Evolutionary conservation across 2,329 filamentous ascomycete genomes (phyloP).

Genomic region (Fusarium papillatum): DNA sequence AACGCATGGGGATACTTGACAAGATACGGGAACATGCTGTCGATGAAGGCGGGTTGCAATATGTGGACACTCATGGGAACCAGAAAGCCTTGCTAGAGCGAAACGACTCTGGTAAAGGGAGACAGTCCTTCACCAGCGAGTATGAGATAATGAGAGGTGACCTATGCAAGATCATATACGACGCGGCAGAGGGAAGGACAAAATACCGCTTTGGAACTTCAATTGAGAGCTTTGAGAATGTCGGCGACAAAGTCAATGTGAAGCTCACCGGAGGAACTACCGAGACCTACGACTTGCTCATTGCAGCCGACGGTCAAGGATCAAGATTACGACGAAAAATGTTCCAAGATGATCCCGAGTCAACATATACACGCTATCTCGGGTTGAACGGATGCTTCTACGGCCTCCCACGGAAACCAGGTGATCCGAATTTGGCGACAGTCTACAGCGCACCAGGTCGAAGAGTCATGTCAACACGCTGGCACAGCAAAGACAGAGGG

Average conservation of each 20-base stretch:
- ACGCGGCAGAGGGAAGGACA: constrained; percentile 47
- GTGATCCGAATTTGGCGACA: constrained; percentile 24
- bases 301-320: constrained; percentile 31
- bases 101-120: constrained; percentile 55
- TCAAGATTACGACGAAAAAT: constrained; percentile 16
- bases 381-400: constrained; percentile 27
- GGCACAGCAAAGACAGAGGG: constrained; percentile 39
- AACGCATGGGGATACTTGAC: constrained; percentile 55
- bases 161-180: constrained; percentile 63
- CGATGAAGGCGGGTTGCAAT: constrained; percentile 53
- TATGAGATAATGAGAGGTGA: constrained; percentile 73
- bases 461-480: constrained; percentile 27
- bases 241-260: constrained; percentile 21
- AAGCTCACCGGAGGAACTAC: constrained; percentile 2
- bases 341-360: constrained; percentile 21
- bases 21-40: constrained; percentile 59
- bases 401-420: constrained; percentile 6
- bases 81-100: constrained; percentile 52
- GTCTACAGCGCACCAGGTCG: constrained; percentile 22
- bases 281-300: constrained; percentile 30
- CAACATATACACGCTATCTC: constrained; percentile 13
- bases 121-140: constrained; percentile 64
- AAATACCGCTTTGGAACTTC: constrained; percentile 28
- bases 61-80: constrained; percentile 58
- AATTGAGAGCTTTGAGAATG: constrained; percentile 23